Evolutionary conservation across 495 filamentous ascomycete species (phyloP).

Genomic region (Rostrohypoxylon terebratum): DNA sequence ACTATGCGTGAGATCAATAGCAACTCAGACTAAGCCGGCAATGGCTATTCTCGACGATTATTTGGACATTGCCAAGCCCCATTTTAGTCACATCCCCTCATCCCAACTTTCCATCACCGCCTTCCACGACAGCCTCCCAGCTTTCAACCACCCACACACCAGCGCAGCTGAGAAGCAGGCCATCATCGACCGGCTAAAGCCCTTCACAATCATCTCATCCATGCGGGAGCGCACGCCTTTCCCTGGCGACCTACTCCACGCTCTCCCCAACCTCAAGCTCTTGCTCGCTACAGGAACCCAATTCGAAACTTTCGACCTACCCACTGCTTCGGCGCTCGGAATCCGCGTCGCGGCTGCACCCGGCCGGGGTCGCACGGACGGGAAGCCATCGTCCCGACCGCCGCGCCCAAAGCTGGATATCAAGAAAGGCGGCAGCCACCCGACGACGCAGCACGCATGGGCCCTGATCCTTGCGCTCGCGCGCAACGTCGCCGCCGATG

Average conservation of each 20-base stretch:
- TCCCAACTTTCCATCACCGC: slow-evolving; percentile 27
- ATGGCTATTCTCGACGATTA: slow-evolving; percentile 45
- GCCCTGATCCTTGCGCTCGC: slow-evolving; percentile 71
- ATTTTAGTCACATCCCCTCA: slow-evolving; percentile 32
- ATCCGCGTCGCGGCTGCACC: slow-evolving; percentile 69
- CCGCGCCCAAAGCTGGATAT: slow-evolving; percentile 39
- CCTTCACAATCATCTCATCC: slow-evolving; percentile 69
- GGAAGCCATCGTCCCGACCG: slow-evolving; percentile 17
- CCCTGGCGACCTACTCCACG: slow-evolving; percentile 61
- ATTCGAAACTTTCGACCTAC: slow-evolving; percentile 70
- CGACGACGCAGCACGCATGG: slow-evolving; percentile 74
- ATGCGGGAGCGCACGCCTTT: slow-evolving; percentile 77
- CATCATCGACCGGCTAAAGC: slow-evolving; percentile 65
- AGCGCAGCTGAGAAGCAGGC: slow-evolving; percentile 34
- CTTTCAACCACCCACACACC: slow-evolving; percentile 46
- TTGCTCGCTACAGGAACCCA: slow-evolving; percentile 71
- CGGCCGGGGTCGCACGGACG: slow-evolving; percentile 49
- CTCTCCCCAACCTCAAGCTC: slow-evolving; percentile 73
- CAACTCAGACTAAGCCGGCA: slow-evolving; percentile 23
- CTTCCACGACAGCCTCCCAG: slow-evolving; percentile 33
- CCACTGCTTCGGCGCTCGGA: slow-evolving; percentile 62
- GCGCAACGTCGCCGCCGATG: slow-evolving; percentile 68
- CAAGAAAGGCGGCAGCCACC: slow-evolving; percentile 56
- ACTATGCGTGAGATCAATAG: not conserved
- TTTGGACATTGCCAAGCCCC: slow-evolving; percentile 33